Conservation (phyloP, 73 alveolate genomes). For the Tetrahymena thermophila region DNA sequence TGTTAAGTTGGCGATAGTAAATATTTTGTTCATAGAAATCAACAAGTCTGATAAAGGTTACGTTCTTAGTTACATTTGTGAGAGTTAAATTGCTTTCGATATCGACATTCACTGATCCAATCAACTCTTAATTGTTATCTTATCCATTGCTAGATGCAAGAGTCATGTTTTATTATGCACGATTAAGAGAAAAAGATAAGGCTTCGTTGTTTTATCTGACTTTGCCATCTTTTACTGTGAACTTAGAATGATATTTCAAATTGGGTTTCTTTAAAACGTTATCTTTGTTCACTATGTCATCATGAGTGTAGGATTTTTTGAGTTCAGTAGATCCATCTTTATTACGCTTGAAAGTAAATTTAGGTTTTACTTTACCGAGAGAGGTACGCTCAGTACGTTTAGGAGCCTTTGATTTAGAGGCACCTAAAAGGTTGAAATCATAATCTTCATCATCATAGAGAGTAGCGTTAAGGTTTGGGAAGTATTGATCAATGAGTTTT, state of each 20-base stretch:
- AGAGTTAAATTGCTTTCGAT: not conserved
- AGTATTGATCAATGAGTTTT: not conserved
- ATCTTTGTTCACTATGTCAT: not conserved
- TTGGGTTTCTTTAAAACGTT: not conserved
- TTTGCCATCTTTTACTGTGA: not conserved
- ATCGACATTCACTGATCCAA: not conserved
- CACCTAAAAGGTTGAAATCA: not conserved
- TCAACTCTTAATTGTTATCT: not conserved
- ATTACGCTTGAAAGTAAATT: not conserved
- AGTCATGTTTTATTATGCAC: not conserved
- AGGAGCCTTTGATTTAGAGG: not conserved
- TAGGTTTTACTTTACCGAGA: not conserved
- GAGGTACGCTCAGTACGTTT: not conserved
- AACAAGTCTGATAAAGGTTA: not conserved
- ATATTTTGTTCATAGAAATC: not conserved
- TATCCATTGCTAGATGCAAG: not conserved
- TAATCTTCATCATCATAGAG: not conserved
- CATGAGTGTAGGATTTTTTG: not conserved
- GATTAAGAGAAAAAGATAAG: not conserved
- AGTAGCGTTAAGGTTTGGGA: not conserved
- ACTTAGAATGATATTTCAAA: not conserved
- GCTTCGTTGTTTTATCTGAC: not conserved
- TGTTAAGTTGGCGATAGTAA: not conserved
- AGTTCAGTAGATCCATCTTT: not conserved
- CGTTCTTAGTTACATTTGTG: not conserved